Conservation (phyloP, 441 rosid genomes). For the Croton setiger region DNA sequence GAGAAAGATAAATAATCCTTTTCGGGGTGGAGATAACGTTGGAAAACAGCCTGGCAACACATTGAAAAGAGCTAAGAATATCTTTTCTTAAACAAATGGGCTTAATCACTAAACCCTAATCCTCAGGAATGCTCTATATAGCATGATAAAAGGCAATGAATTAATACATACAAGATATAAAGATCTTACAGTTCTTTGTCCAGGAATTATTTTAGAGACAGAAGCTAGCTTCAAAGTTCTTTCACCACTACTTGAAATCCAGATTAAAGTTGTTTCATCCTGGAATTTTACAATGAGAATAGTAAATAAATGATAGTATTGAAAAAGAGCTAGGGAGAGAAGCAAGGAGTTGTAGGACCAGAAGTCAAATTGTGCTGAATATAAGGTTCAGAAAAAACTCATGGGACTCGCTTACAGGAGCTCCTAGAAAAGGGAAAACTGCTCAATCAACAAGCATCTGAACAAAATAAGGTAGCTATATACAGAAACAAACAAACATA, state of each 20-base stretch:
- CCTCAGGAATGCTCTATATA: constrained; percentile 1
- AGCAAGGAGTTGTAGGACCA: neutral
- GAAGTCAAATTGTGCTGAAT: neutral
- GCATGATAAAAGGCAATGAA: constrained; percentile 8
- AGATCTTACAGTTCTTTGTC: constrained; percentile 92
- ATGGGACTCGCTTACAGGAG: neutral
- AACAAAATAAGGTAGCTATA: neutral
- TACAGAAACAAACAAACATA: neutral
- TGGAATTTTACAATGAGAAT: constrained; percentile 33
- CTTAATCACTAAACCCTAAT: neutral
- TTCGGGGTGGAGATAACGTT: constrained; percentile 75
- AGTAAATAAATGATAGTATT: neutral
- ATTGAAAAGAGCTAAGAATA: constrained; percentile 19
- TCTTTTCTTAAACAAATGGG: constrained; percentile 14
- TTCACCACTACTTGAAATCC: constrained; percentile 85
- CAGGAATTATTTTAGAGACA: constrained; percentile 81
- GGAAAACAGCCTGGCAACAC: constrained; percentile 74
- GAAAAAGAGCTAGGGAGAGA: neutral
- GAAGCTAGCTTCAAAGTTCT: constrained; percentile 79
- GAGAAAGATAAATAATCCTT: constrained; percentile 91
- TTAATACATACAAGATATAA: constrained; percentile 5
- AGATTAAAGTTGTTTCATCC: constrained; percentile 93
- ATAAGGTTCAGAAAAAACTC: too few relatives aligned
- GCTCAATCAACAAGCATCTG: neutral
- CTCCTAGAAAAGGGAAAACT: neutral